Evolutionary conservation across 805 yeast species (phyloP).

Genomic region (Schwanniomyces yamadae): DNA sequence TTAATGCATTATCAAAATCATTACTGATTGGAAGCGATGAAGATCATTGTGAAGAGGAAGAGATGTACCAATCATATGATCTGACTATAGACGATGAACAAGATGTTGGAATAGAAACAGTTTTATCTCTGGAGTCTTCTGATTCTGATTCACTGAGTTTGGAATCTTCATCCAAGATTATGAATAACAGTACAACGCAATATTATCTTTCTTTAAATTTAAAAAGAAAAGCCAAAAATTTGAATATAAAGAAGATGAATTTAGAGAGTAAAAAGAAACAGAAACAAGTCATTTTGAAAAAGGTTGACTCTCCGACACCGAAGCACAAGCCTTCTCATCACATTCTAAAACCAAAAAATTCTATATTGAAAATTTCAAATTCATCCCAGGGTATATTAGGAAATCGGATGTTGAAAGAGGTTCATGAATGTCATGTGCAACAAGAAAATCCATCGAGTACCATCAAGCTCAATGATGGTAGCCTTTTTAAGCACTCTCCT

Average conservation of each 20-base stretch:
- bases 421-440: no score
- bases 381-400: neutral
- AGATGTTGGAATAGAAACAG: conserved; percentile 4
- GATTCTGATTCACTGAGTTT: conserved; percentile 9
- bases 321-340: conserved; percentile 45
- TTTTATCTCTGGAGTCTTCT: conserved; percentile 8
- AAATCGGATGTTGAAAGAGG: no score
- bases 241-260: conserved; percentile 6
- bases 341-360: conserved; percentile 37
- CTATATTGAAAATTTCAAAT: conserved; percentile 32
- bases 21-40: no score
- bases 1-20: conserved; percentile 2
- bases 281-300: conserved; percentile 4
- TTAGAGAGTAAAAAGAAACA: conserved; percentile 4
- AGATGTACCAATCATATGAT: conserved; percentile 1
- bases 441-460: no score
- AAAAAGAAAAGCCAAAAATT: conserved; percentile 12
- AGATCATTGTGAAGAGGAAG: conserved; percentile 4
- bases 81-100: conserved; percentile 2
- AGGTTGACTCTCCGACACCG: conserved; percentile 31
- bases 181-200: conserved; percentile 11
- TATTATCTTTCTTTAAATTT: conserved; percentile 11
- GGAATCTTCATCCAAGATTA: conserved; percentile 6
- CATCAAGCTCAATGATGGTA: no score
- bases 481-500: no score